These are phyloP conservation scores for Chaetomiaceae sp. DNA, from an alignment of 2,329 filamentous ascomycete species.

Conservation along the genomic window DNA sequence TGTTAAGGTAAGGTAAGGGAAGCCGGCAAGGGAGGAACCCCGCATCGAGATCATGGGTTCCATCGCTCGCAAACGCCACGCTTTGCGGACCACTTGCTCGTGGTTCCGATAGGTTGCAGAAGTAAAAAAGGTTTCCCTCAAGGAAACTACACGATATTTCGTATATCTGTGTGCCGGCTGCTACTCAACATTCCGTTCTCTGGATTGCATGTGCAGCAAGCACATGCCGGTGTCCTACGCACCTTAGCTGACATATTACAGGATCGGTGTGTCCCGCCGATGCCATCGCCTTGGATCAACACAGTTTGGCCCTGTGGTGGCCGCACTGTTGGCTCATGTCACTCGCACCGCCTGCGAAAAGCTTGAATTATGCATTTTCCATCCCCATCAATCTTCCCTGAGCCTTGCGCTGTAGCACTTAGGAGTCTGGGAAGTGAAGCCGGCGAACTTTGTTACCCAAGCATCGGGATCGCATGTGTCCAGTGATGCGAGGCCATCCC, in stretches of 20 bases:
- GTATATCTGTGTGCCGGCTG: no score
- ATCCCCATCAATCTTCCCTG: neutral
- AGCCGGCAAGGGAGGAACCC: no score
- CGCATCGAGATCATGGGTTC: slow-evolving; percentile 1
- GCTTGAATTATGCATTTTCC: neutral
- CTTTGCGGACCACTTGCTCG: neutral
- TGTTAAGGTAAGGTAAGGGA: no score
- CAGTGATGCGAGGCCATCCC: neutral
- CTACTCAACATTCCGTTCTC: neutral
- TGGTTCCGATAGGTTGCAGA: neutral
- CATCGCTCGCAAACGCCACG: neutral
- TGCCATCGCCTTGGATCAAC: neutral
- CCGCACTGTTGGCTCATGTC: neutral
- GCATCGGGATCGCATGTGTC: neutral
- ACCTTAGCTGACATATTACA: neutral
- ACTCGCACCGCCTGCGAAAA: neutral
- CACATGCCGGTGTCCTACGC: neutral
- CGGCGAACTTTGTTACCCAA: neutral
- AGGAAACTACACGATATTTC: neutral
- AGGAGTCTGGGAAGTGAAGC: neutral
- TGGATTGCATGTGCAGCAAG: neutral
- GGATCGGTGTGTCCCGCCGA: neutral
- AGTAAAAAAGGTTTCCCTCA: neutral
- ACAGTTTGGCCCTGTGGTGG: neutral
- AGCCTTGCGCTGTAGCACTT: neutral